Conservation (phyloP, 2,329 filamentous ascomycete genomes). For the Colletotrichum sp. region DNA sequence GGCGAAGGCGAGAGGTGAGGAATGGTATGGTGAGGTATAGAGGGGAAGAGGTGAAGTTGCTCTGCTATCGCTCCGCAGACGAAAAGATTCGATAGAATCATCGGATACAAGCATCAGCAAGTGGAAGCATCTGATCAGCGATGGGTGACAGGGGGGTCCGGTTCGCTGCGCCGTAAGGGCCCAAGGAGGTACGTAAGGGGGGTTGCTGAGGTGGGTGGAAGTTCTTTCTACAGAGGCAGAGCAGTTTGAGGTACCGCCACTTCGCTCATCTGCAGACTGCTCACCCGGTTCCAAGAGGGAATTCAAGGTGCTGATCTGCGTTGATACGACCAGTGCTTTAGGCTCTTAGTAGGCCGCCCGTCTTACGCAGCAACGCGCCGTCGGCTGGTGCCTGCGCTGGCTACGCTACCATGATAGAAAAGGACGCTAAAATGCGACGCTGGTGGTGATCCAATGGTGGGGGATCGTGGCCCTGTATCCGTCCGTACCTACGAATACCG, state of each 20-base stretch:
- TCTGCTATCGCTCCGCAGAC: neutral
- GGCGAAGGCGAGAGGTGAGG: neutral
- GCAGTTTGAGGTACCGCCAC: neutral
- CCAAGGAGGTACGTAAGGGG: neutral
- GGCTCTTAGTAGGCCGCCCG: neutral
- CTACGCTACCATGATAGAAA: neutral
- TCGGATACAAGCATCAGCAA: constrained; percentile 10
- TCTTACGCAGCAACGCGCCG: neutral
- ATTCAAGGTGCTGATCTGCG: neutral
- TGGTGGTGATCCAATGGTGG: neutral
- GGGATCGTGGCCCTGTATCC: neutral
- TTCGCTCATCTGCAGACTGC: neutral
- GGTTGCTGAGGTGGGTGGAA: neutral
- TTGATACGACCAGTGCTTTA: neutral
- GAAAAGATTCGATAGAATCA: constrained; percentile 16
- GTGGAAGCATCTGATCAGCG: neutral
- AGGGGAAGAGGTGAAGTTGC: neutral
- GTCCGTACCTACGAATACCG: neutral
- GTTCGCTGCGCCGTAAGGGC: neutral
- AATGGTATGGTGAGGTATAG: neutral
- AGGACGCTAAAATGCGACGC: neutral
- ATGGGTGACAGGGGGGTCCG: neutral
- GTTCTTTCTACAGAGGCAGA: neutral
- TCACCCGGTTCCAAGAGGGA: neutral
- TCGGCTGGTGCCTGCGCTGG: neutral